Percentiles rank a stretch among this genome's conserved stretches.
Evolutionary conservation across 352 stramenopile species (phyloP).

Genomic region (Saprolegnia diclina): DNA sequence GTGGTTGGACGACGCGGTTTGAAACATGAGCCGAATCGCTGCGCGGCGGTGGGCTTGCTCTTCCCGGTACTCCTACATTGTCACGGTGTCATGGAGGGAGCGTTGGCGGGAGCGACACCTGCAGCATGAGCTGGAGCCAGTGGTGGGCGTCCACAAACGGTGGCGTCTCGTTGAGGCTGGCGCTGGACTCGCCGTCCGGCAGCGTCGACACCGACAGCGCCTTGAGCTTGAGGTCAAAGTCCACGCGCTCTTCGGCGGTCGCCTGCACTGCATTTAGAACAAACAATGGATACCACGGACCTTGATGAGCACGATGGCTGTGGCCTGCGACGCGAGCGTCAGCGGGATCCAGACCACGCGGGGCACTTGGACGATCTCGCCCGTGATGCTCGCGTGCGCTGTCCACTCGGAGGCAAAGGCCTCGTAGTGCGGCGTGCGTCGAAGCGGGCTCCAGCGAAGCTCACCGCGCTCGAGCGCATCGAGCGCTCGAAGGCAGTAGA

Average conservation of each 20-base stretch:
- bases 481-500: constrained; percentile 83
- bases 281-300: not conserved
- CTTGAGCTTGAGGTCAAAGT: constrained; percentile 58
- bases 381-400: constrained; percentile 15
- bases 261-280: constrained; percentile 28
- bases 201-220: constrained; percentile 65
- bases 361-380: constrained; percentile 36
- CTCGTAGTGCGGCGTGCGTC: constrained; percentile 49
- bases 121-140: constrained; percentile 84
- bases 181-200: constrained; percentile 40
- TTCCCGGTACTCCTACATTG: constrained; percentile 78
- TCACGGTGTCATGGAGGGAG: not conserved
- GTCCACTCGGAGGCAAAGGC: constrained; percentile 50
- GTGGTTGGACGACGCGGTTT: constrained; percentile 61
- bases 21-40: constrained; percentile 90
- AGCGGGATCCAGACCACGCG: constrained; percentile 80
- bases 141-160: constrained; percentile 66
- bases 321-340: constrained; percentile 65
- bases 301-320: constrained; percentile 63
- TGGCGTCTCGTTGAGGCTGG: constrained; percentile 26
- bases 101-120: constrained; percentile 23
- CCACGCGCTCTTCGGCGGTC: constrained; percentile 46
- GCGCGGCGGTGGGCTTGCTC: constrained; percentile 86
- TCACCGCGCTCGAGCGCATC: constrained; percentile 55
- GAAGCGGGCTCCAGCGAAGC: constrained; percentile 60